phyloP scores from a whole-genome alignment of 2,329 filamentous ascomycete genomes.

The Epichloe amarillans region DNA sequence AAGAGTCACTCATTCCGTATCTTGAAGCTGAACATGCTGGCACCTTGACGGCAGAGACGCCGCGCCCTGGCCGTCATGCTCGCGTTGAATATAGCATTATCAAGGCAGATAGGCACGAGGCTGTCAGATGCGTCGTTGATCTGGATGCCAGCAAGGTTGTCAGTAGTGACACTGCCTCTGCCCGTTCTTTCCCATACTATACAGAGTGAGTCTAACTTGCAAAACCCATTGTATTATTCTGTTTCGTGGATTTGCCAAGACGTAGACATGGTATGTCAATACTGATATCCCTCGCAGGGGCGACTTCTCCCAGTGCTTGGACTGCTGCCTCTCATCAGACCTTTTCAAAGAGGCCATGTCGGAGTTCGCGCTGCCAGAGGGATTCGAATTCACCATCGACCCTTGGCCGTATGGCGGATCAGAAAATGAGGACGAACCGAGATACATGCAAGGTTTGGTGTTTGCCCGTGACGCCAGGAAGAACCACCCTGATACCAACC shows the following conservation, averaged over 20 bases:
- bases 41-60: slow-evolving; percentile 25
- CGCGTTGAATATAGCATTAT: slow-evolving; percentile 32
- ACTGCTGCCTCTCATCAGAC: slow-evolving; percentile 27
- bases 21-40: slow-evolving; percentile 49
- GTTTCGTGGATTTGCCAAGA: not conserved
- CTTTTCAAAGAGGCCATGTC: slow-evolving; percentile 33
- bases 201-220: not conserved
- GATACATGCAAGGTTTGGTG: slow-evolving; percentile 36
- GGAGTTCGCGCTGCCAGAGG: slow-evolving; percentile 32
- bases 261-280: not conserved
- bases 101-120: slow-evolving; percentile 16
- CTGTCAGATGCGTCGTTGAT: slow-evolving; percentile 26
- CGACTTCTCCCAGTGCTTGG: slow-evolving; percentile 28
- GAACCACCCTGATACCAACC: slow-evolving; percentile 42
- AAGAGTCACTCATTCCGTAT: slow-evolving; percentile 43
- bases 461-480: slow-evolving; percentile 30
- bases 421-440: slow-evolving; percentile 25
- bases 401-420: slow-evolving; percentile 53
- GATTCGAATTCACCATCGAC: slow-evolving; percentile 32
- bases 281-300: slow-evolving; percentile 10
- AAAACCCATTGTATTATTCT: not conserved
- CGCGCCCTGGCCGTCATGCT: slow-evolving; percentile 31
- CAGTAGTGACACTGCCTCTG: slow-evolving; percentile 12
- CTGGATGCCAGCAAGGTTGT: slow-evolving; percentile 19
- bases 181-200: slow-evolving; percentile 24